Percentiles rank a stretch among this genome's conserved stretches.
phyloP scores from a whole-genome alignment of 106 monocot genomes.

The Apostasia shenzhenica region DNA sequence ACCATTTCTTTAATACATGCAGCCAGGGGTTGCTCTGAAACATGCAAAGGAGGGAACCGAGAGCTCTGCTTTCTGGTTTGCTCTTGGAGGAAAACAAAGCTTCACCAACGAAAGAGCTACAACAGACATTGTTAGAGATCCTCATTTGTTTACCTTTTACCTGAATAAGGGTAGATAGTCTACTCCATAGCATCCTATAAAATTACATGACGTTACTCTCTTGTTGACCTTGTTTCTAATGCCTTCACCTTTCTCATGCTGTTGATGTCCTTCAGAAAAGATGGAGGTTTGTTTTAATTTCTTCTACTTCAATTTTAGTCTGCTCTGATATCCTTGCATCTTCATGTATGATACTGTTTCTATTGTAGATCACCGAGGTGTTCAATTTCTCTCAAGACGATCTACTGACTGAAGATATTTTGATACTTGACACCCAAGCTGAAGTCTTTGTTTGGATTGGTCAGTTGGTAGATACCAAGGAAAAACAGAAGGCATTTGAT shows the following conservation, averaged over 20 bases:
- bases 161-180: conserved; percentile 57
- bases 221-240: conserved; percentile 6
- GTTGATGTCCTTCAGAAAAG: conserved; percentile 55
- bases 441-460: conserved; percentile 99
- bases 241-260: conserved; percentile 3
- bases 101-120: conserved; percentile 53
- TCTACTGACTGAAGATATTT: conserved; percentile 78
- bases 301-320: neutral
- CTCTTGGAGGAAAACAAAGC: conserved; percentile 91
- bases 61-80: conserved; percentile 98
- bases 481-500: conserved; percentile 81
- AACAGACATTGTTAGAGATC: conserved; percentile 78
- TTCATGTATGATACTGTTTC: neutral
- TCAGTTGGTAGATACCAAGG: conserved; percentile 68
- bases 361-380: conserved; percentile 65
- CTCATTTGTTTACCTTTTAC: conserved; percentile 81
- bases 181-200: neutral
- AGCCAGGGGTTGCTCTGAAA: conserved; percentile 74
- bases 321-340: neutral
- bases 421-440: conserved; percentile 79
- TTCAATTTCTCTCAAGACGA: conserved; percentile 95
- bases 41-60: conserved; percentile 96
- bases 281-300: conserved; percentile 52
- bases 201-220: neutral
- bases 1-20: neutral